Percentiles rank a stretch among this genome's conserved stretches.
These are phyloP conservation scores for Acorus gramineus DNA, from an alignment of 106 monocot genomes.

Conservation along the genomic window DNA sequence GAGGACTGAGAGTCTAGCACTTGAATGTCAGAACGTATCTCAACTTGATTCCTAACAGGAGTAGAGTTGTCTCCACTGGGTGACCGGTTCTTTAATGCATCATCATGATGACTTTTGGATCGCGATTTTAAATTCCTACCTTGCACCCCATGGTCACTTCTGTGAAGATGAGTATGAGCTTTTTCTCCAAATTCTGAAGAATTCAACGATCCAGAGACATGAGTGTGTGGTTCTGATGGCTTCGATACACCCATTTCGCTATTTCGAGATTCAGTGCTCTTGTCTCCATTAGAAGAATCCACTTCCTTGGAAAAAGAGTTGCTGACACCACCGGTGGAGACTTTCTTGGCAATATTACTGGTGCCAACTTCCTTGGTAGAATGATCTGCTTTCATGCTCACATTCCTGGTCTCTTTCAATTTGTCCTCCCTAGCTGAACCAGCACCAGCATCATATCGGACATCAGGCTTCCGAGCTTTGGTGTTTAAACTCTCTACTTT, in stretches of 20 bases:
- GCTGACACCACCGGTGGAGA: not conserved
- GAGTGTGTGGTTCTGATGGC: constrained; percentile 9
- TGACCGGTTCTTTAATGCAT: constrained; percentile 22
- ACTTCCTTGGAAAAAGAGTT: not conserved
- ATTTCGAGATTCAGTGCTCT: constrained; percentile 1
- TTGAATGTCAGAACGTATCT: not conserved
- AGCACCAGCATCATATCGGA: constrained; percentile 10
- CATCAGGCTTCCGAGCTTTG: constrained; percentile 25
- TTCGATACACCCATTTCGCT: not conserved
- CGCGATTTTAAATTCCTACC: constrained; percentile 15
- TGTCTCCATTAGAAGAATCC: constrained; percentile 6
- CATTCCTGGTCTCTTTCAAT: constrained; percentile 9
- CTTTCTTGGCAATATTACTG: constrained; percentile 1
- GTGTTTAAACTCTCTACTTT: constrained; percentile 22
- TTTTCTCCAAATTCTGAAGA: constrained; percentile 16
- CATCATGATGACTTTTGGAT: constrained; percentile 14
- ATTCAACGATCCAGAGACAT: constrained; percentile 2
- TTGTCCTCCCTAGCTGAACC: constrained; percentile 16
- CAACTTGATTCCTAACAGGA: not conserved
- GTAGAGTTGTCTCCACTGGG: constrained; percentile 20
- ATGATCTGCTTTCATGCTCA: constrained; percentile 6
- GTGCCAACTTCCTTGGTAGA: not conserved
- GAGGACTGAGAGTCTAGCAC: constrained; percentile 8
- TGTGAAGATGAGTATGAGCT: constrained; percentile 16
- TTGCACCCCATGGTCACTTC: constrained; percentile 7